A percentile compares a stretch with the other conserved stretches of the same genome.
phyloP scores from a whole-genome alignment of 2,329 filamentous ascomycete species.

The Cordyceps tenuipes region DNA sequence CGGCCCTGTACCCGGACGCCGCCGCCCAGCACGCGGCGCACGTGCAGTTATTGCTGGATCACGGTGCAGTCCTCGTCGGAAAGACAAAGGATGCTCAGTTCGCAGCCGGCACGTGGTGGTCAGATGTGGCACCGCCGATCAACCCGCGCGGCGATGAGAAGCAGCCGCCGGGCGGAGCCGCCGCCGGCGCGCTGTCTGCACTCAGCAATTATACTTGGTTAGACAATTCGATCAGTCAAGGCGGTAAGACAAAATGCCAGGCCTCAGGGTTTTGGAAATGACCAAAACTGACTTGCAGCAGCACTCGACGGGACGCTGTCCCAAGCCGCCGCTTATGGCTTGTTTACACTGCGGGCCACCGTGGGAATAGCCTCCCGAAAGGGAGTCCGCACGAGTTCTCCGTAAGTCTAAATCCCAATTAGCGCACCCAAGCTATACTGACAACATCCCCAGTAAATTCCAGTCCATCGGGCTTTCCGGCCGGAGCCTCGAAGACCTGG shows the following conservation, averaged over 20 bases:
- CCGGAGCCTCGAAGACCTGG: constrained; percentile 20
- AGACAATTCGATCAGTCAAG: constrained; percentile 27
- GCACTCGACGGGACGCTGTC: constrained; percentile 17
- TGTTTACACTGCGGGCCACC: constrained; percentile 24
- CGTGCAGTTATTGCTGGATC: constrained; percentile 47
- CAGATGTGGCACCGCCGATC: constrained; percentile 32
- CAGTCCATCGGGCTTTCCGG: constrained; percentile 18
- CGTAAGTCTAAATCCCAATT: constrained; percentile 13
- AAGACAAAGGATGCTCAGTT: constrained; percentile 45
- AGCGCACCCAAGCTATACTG: background rate
- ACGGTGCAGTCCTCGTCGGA: constrained; percentile 48
- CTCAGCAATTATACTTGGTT: constrained; percentile 35
- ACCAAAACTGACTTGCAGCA: constrained; percentile 17
- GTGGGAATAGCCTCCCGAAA: constrained; percentile 11
- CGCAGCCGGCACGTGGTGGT: constrained; percentile 34
- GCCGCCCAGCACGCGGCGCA: constrained; percentile 37
- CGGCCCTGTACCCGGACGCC: constrained; percentile 39
- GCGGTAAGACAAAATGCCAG: constrained; percentile 21
- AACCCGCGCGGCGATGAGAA: constrained; percentile 41
- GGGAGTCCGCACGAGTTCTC: constrained; percentile 14
- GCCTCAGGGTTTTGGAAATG: background rate
- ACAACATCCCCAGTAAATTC: constrained; percentile 10
- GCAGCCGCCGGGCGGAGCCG: constrained; percentile 26
- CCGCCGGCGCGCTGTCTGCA: constrained; percentile 30
- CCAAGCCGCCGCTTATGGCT: constrained; percentile 19